Conservation (phyloP, 495 filamentous ascomycete genomes). For the Xylaria longipes region DNA sequence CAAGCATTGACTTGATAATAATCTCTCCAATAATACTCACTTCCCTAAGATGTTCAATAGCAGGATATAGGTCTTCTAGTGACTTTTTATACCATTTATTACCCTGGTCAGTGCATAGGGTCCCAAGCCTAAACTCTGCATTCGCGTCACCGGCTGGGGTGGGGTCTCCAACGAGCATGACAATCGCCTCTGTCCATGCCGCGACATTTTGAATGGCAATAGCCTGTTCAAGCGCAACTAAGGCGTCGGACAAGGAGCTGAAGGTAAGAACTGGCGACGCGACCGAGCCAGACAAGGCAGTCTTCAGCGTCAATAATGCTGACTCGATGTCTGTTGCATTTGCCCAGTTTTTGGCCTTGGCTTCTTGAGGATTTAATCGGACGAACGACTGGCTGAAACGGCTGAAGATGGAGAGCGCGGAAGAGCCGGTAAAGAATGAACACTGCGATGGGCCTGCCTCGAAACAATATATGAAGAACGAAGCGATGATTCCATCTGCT, state of each 20-base stretch:
- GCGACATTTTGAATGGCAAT: constrained; percentile 12
- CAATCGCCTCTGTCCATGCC: constrained; percentile 10
- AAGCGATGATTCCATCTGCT: constrained; percentile 39
- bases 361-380: constrained; percentile 3
- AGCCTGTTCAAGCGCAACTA: constrained; percentile 17
- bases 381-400: constrained; percentile 14
- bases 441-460: constrained; percentile 25
- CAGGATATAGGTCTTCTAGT: constrained; percentile 3
- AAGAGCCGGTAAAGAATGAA: background rate
- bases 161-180: constrained; percentile 8
- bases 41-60: constrained; percentile 8
- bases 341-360: background rate
- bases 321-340: constrained; percentile 18
- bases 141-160: background rate
- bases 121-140: background rate
- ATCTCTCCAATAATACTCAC: constrained; percentile 16
- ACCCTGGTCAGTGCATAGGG: constrained; percentile 12
- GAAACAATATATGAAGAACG: constrained; percentile 43
- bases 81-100: constrained; percentile 19
- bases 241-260: background rate
- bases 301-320: constrained; percentile 13
- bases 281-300: constrained; percentile 1
- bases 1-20: constrained; percentile 10
- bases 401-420: constrained; percentile 3
- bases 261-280: background rate